Conservation (phyloP, 306 rosid genomes). For the Vicia villosa region DNA sequence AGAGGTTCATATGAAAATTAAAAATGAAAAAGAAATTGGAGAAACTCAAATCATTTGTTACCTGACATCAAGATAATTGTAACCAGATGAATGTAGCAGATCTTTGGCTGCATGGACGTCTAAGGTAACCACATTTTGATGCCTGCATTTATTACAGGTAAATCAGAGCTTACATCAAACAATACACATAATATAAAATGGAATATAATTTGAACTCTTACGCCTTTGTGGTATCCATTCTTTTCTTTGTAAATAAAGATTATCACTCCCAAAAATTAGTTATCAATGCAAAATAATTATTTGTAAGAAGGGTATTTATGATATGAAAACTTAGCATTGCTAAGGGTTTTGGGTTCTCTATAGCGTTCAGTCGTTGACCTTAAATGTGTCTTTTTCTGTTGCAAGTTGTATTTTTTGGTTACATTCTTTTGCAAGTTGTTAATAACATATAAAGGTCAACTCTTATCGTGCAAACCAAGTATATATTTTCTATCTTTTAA, state of each 20-base stretch:
- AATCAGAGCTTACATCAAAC: neutral
- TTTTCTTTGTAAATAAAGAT: neutral
- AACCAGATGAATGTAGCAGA: conserved; percentile 35
- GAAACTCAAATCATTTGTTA: conserved; percentile 7
- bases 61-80: conserved; percentile 47
- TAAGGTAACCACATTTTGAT: conserved; percentile 33
- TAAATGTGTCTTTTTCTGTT: neutral
- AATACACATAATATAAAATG: neutral
- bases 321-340: neutral
- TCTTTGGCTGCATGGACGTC: conserved; percentile 38
- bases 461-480: too few relatives aligned
- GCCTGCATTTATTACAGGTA: conserved; percentile 24
- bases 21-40: conserved; percentile 6
- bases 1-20: neutral
- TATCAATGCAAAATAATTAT: neutral
- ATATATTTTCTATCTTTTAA: too few relatives aligned
- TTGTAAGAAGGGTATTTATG: conserved; percentile 5
- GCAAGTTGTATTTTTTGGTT: too few relatives aligned
- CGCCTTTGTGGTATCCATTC: conserved; percentile 39
- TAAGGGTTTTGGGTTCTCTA: neutral
- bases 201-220: conserved; percentile 19
- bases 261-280: neutral
- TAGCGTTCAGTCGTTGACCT: conserved; percentile 5
- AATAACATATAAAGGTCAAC: too few relatives aligned
- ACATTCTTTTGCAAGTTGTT: too few relatives aligned